phyloP scores from a whole-genome alignment of 495 filamentous ascomycete species.

The Letharia lupina region DNA sequence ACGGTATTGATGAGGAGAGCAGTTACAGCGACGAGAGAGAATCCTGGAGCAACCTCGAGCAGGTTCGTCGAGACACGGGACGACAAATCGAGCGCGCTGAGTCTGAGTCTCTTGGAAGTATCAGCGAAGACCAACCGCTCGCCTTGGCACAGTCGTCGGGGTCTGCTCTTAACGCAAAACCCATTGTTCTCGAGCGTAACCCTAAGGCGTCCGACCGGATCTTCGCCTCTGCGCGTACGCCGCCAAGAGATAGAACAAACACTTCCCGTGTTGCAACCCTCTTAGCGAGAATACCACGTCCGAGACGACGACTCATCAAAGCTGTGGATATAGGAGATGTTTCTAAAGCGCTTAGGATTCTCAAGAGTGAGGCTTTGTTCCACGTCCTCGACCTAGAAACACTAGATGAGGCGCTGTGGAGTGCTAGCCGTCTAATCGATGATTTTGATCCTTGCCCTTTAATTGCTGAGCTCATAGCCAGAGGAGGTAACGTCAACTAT shows the following conservation, averaged over 20 bases:
- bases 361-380: not conserved
- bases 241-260: not conserved
- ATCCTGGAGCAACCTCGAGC: not conserved
- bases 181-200: not conserved
- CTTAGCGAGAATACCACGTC: not conserved
- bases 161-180: not conserved
- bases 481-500: not conserved
- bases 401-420: not conserved
- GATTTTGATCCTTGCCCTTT: not conserved
- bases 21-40: not conserved
- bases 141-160: not conserved
- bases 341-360: not conserved
- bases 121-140: not conserved
- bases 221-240: not conserved
- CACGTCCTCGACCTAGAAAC: not conserved
- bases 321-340: not conserved
- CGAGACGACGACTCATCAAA: not conserved
- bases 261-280: not conserved
- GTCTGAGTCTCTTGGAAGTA: not conserved
- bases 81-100: not conserved
- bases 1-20: not conserved
- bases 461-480: constrained; percentile 1
- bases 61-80: not conserved
- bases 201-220: not conserved
- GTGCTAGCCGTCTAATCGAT: not conserved